These are phyloP conservation scores for Plasmopara muralis DNA, from an alignment of 352 stramenopile species.

Conservation along the genomic window DNA sequence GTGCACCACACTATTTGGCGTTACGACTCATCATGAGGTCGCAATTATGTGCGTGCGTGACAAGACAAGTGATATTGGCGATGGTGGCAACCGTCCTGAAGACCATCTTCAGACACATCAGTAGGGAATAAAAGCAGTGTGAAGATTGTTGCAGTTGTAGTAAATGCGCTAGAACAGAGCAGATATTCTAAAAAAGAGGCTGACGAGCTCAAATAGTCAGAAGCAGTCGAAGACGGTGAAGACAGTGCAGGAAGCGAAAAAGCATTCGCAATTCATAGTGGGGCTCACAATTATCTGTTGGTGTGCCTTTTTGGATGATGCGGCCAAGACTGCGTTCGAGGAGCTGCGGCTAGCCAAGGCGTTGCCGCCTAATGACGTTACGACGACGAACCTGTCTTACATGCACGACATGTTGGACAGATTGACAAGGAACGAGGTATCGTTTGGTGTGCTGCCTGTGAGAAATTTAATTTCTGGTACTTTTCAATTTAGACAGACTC, in stretches of 20 bases:
- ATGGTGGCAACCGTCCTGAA: no score
- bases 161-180: neutral
- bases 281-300: conserved; percentile 33
- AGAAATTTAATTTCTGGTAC: conserved; percentile 72
- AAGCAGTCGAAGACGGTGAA: conserved; percentile 1
- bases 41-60: conserved; percentile 69
- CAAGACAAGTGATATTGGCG: no score
- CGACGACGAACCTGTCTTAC: conserved; percentile 55
- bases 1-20: conserved; percentile 1
- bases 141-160: neutral
- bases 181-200: neutral
- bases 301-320: conserved; percentile 65
- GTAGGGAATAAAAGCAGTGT: conserved; percentile 5
- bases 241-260: neutral
- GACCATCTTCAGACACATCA: conserved; percentile 44
- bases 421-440: conserved; percentile 48
- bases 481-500: conserved; percentile 62
- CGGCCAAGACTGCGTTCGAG: conserved; percentile 45
- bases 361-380: conserved; percentile 42
- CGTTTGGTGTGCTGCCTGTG: conserved; percentile 56
- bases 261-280: neutral
- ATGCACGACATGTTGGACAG: conserved; percentile 49
- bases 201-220: no score
- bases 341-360: conserved; percentile 42
- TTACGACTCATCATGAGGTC: conserved; percentile 48